Evolutionary conservation across 129 eudicot genomes (phyloP).

Genomic region (Tanacetum coccineum): DNA sequence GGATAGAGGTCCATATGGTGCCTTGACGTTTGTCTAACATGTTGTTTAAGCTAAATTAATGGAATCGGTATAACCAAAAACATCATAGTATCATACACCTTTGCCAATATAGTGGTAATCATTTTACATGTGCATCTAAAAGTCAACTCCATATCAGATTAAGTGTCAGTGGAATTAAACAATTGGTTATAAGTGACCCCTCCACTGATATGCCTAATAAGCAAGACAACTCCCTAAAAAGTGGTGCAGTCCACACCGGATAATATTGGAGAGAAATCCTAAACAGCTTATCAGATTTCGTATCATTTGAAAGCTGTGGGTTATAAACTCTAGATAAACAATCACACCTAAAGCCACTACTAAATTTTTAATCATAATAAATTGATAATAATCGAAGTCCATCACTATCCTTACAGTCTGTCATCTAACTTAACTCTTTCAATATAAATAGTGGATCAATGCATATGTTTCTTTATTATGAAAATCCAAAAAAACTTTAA

Average conservation of each 20-base stretch:
- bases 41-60: constrained; percentile 2
- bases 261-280: background rate
- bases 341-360: background rate
- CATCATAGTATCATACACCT: constrained; percentile 18
- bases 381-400: background rate
- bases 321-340: constrained; percentile 2
- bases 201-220: constrained; percentile 10
- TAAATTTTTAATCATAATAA: background rate
- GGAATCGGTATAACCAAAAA: background rate
- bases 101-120: background rate
- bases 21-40: constrained; percentile 11
- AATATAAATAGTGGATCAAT: constrained; percentile 16
- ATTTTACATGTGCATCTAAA: constrained; percentile 8
- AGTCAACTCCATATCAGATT: no score
- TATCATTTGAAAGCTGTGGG: constrained; percentile 6
- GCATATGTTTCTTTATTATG: constrained; percentile 3
- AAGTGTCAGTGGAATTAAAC: background rate
- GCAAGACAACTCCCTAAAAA: constrained; percentile 4
- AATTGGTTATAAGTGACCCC: background rate
- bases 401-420: constrained; percentile 21
- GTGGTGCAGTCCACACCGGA: constrained; percentile 9
- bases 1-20: constrained; percentile 8
- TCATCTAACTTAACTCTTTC: background rate
- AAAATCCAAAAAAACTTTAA: background rate
- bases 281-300: constrained; percentile 3